These are phyloP conservation scores for Schizochytrium sp. DNA, from an alignment of 108 stramenopile genomes.

Conservation along the genomic window DNA sequence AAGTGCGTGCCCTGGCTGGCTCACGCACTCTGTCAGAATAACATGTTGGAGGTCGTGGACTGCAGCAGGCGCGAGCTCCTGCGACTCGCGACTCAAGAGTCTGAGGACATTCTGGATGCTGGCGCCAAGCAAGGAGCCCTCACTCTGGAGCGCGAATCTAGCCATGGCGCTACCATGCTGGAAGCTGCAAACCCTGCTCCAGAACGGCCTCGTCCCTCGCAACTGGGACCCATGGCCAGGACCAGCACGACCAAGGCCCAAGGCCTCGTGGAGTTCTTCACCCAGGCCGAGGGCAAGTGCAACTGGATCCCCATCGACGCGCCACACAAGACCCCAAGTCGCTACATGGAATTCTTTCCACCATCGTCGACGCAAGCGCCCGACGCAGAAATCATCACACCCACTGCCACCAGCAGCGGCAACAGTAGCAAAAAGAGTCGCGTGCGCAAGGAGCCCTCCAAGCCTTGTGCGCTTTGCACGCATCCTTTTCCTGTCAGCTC, in stretches of 20 bases:
- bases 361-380: background rate
- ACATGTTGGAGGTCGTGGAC: background rate
- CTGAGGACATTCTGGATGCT: background rate
- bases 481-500: background rate
- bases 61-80: background rate
- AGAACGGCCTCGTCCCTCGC: background rate
- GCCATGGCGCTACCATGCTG: background rate
- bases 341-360: background rate
- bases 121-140: background rate
- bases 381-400: too few relatives aligned
- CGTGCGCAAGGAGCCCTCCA: background rate
- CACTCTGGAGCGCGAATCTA: background rate
- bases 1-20: too few relatives aligned
- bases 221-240: background rate
- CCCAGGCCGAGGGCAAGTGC: conserved; percentile 7
- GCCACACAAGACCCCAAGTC: background rate
- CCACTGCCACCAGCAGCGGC: too few relatives aligned
- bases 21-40: too few relatives aligned
- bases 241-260: background rate
- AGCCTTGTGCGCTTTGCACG: background rate
- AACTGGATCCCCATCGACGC: conserved; percentile 3
- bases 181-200: background rate
- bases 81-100: background rate
- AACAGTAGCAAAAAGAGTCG: too few relatives aligned
- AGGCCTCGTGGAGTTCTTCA: background rate